Base-by-base conservation (phyloP, 768 basidiomycete species). In the Suillus alpinus region DNA sequence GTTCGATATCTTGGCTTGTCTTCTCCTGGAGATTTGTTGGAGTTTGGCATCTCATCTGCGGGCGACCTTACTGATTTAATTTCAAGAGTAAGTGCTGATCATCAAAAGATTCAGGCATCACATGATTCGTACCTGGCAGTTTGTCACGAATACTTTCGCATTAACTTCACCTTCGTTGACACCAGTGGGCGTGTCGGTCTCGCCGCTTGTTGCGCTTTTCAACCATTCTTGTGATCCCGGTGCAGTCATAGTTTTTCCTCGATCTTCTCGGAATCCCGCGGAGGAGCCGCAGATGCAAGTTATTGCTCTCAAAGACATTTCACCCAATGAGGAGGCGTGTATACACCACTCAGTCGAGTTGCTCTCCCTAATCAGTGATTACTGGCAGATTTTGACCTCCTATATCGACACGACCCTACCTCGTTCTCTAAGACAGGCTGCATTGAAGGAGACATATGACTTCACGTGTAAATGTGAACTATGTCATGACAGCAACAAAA, bases 201-300 rank as follows among this genome's bases (percentile, higher is more conserved):
- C 92, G 0, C 95, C 95, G 0, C 67, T 83, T 0, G 76, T 88
- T 4, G 95, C 95, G 0, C 77, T 97, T 12, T 82, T 91, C 59
- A 97, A 97, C 68, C 95, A 98, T 69, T 91, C 90, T 0, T 95
- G 94, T 68, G 81, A 84, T 23, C 92, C 93, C 0, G 95, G 97
- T 68, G 93, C 90, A 0, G 92, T 89, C 36, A 83, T 95, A n/a
- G 92, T 98, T 4, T 98, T 96, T 69, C 95, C 95, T 53, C 79
- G 84, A 4, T 71, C 80, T 3, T 70, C 78, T 5, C 70, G 68
- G 13, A 62, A 71, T 14, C 66, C 67, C 0, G 67, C 59, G 20
- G 73, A 80, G 31, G 88, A 89, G 68, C 86, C 90, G 0, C 62
- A 83, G 32, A 81, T 94, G 84, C 83, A 90, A 40, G 80, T 97